Base-by-base conservation (phyloP, 352 stramenopile genomes). In the Pythium brachiatum region DNA sequence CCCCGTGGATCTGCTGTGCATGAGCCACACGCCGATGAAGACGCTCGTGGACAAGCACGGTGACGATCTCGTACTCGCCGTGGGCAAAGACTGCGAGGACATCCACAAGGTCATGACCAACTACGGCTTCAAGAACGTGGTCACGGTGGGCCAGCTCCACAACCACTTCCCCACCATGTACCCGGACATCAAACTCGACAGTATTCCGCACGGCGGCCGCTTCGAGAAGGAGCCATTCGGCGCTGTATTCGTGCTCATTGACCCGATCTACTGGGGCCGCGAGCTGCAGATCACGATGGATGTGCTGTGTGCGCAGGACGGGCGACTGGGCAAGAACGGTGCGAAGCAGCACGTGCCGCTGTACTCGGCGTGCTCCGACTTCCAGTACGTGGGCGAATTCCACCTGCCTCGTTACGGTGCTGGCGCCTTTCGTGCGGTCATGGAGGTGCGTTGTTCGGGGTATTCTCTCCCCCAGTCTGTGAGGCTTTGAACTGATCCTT, bases 351-450 rank as follows among this genome's bases (percentile, higher is more conserved):
- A 79, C 43, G 72, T 92, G 23, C 83, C 84, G 27, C 67, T 95
- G 29, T 95, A 93, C 70, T 95, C 84, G 53, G 82, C 86, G 55
- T 95, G 86, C 76, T 92, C 83, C 5, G 86, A 95, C 50, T 95
- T 95, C 66, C 84, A 95, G 66, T 95, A 95, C 61, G 84, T 95
- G 13, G 83, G 86, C 13, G 86, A 92, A 53, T 92, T 92, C 67
- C 83, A 94, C 58, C 66, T 92, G 48, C 86, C 86, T 21, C 81
- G 86, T 20, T 94, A 89, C 62, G 86, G 86, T 18, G 86, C 86
- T 12, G 86, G 86, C 20, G 86, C 86, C 5, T 94, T 94, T 69
- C 83, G 87, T 16, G 81, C 86, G 0, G 75, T 92, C 13, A 68
- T 94, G 60, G 85, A 94, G 60, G 56, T 71, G 54, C 43, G 20